These are phyloP conservation scores for Abrus precatorius DNA, from an alignment of 306 rosid genomes.

Conservation along the genomic window DNA sequence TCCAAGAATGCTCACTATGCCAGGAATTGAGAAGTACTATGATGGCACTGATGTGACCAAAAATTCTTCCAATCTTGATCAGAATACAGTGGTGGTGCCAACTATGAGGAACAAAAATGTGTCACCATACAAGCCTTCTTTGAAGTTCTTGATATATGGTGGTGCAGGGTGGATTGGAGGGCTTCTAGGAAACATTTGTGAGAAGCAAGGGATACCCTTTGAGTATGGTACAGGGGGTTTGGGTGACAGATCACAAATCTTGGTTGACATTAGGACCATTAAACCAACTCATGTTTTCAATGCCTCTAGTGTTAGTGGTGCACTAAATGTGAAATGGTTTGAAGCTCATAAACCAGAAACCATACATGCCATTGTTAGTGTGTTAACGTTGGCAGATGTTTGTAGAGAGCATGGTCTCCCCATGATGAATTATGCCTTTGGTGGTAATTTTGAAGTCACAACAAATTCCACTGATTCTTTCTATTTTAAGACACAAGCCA, in stretches of 20 bases:
- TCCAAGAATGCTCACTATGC: conserved; percentile 64
- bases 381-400: conserved; percentile 52
- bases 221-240: conserved; percentile 53
- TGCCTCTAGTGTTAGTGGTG: conserved; percentile 54
- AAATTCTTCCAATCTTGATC: conserved; percentile 15
- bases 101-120: conserved; percentile 36
- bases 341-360: conserved; percentile 61
- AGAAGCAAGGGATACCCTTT: conserved; percentile 56
- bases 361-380: conserved; percentile 43
- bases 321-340: conserved; percentile 67
- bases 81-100: conserved; percentile 35
- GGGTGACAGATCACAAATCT: conserved; percentile 47
- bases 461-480: conserved; percentile 52
- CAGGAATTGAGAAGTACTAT: conserved; percentile 46
- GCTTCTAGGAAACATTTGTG: conserved; percentile 50
- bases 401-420: conserved; percentile 43
- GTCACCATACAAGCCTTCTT: conserved; percentile 19
- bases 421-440: conserved; percentile 49
- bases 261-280: conserved; percentile 48
- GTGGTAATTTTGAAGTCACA: conserved; percentile 44
- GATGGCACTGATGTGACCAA: conserved; percentile 10
- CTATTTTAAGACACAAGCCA: conserved; percentile 64
- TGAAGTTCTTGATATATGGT: conserved; percentile 63
- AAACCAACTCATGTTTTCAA: conserved; percentile 68
- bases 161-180: conserved; percentile 54